Conservation (phyloP, 148 eudicot genomes). For the Diospyros lotus region DNA sequence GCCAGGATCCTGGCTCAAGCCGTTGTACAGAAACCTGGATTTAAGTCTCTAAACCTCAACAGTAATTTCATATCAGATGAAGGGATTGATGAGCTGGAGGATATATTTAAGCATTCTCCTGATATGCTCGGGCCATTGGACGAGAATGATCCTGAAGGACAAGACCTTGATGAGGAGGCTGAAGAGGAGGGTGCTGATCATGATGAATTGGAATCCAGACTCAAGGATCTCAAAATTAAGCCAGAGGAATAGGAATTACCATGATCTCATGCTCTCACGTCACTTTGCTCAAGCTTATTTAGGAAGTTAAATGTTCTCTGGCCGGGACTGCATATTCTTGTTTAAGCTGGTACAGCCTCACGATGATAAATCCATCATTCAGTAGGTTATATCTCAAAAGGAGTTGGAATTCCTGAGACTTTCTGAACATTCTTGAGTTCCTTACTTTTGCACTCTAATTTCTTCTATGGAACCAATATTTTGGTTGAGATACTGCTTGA, state of each 20-base stretch:
- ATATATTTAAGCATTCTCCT: conserved; percentile 46
- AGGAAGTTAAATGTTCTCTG: not conserved
- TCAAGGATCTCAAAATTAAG: conserved; percentile 56
- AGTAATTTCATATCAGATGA: conserved; percentile 69
- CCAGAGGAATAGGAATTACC: conserved; percentile 26
- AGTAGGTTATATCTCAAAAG: conserved; percentile 1
- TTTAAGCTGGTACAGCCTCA: not conserved
- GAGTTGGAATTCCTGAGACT: conserved; percentile 1
- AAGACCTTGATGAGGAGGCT: conserved; percentile 51
- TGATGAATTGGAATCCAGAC: conserved; percentile 53
- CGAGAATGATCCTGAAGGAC: conserved; percentile 80
- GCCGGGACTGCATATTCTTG: not conserved
- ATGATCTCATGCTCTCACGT: not conserved
- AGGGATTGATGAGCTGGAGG: conserved; percentile 66
- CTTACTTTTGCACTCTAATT: not conserved
- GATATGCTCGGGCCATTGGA: conserved; percentile 59
- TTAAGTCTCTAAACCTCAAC: conserved; percentile 46
- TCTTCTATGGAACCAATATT: not conserved
- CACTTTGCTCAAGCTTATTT: not conserved
- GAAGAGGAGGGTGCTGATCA: conserved; percentile 38
- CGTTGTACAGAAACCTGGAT: conserved; percentile 43
- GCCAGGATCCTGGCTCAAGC: conserved; percentile 58
- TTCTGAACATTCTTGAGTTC: not conserved
- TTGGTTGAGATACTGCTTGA: not conserved
- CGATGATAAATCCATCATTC: not conserved